A percentile compares a stretch with the other conserved stretches of the same genome.
Evolutionary conservation across 2,329 filamentous ascomycete genomes (phyloP).

Genomic region (Hypoxylon sp.): DNA sequence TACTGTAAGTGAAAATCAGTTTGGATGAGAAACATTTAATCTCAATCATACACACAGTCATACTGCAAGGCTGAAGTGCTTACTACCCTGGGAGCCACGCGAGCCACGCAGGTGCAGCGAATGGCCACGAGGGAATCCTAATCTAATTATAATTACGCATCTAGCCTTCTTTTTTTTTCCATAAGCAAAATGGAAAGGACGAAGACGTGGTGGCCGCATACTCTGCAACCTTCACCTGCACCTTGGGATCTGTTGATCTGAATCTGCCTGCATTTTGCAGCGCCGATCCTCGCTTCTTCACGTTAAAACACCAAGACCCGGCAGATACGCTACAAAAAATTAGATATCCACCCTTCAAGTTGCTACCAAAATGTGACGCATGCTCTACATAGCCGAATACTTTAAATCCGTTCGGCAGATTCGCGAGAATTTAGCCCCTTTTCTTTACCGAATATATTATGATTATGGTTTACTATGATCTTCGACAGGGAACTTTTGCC

Average conservation of each 20-base stretch:
- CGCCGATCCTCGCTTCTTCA: slow-evolving; percentile 32
- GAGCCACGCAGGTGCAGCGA: slow-evolving; percentile 40
- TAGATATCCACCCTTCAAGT: slow-evolving; percentile 25
- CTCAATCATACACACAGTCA: slow-evolving; percentile 6
- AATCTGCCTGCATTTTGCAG: slow-evolving; percentile 35
- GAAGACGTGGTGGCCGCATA: slow-evolving; percentile 38
- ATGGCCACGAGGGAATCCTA: slow-evolving; percentile 39
- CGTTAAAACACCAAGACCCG: slow-evolving; percentile 15
- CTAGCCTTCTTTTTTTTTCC: slow-evolving; percentile 5
- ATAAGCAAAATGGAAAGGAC: slow-evolving; percentile 6
- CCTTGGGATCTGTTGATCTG: slow-evolving; percentile 26
- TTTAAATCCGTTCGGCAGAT: slow-evolving; percentile 23
- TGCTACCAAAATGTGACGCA: slow-evolving; percentile 29
- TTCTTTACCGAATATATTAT: slow-evolving; percentile 4
- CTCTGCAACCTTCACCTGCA: slow-evolving; percentile 28
- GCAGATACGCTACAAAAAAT: slow-evolving; percentile 9
- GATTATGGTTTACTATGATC: slow-evolving; percentile 21
- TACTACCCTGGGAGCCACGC: slow-evolving; percentile 32
- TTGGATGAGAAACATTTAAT: slow-evolving; percentile 17
- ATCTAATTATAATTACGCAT: slow-evolving; percentile 27
- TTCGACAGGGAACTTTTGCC: slow-evolving; percentile 3
- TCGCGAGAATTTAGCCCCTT: slow-evolving; percentile 15
- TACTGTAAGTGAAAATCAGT: slow-evolving; percentile 6
- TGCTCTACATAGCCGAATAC: slow-evolving; percentile 27
- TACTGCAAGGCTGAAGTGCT: slow-evolving; percentile 26